A percentile compares a stretch with the other conserved stretches of the same genome.
Conservation (phyloP, 495 filamentous ascomycete species). For the Xylaria longipes region DNA sequence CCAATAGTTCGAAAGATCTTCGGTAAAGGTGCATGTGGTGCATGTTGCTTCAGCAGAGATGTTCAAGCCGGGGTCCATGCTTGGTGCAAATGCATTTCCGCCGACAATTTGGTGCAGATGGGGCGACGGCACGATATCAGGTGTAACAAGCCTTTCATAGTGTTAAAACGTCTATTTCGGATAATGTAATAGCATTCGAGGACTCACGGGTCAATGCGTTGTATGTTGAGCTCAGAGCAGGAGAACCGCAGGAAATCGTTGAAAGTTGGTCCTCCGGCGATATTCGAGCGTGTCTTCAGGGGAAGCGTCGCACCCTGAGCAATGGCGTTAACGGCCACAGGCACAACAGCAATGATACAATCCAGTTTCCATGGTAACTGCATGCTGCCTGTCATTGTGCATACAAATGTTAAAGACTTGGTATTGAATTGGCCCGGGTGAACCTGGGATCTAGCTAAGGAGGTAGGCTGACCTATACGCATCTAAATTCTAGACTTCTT, state of each 20-base stretch:
- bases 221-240: neutral
- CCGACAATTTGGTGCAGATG: neutral
- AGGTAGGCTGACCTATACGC: too few relatives aligned
- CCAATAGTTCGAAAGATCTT: neutral
- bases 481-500: too few relatives aligned
- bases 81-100: slow-evolving; percentile 1
- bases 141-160: neutral
- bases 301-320: neutral
- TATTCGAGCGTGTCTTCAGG: neutral
- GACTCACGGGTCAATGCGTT: slow-evolving; percentile 1
- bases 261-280: neutral
- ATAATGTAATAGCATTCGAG: neutral
- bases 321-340: too few relatives aligned
- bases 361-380: too few relatives aligned
- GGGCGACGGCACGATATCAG: neutral
- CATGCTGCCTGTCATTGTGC: neutral
- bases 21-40: neutral
- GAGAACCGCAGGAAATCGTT: neutral
- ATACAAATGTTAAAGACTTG: too few relatives aligned
- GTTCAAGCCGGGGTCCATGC: neutral
- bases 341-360: too few relatives aligned
- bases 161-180: neutral
- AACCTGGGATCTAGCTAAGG: too few relatives aligned
- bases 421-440: too few relatives aligned
- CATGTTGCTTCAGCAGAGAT: neutral